Conservation (phyloP, 257 asterid species). For the Paulownia fortunei region DNA sequence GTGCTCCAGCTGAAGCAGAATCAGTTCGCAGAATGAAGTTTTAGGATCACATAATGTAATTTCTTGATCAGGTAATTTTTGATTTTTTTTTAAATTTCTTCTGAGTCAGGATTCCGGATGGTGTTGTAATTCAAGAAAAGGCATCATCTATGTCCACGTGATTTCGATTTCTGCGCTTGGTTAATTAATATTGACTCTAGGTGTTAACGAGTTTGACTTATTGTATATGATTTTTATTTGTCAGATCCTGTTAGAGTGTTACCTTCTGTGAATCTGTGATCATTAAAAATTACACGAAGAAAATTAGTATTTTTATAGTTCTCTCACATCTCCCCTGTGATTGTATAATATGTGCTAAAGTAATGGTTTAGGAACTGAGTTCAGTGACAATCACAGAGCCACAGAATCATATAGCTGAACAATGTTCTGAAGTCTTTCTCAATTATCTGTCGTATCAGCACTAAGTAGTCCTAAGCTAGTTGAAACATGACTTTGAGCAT, state of each 20-base stretch:
- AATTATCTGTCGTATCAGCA: background rate
- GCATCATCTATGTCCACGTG: conserved; percentile 9
- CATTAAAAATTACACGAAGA: background rate
- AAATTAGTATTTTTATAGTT: background rate
- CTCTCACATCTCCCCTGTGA: background rate
- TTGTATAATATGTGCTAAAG: background rate
- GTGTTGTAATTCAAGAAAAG: conserved; percentile 2
- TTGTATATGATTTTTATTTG: background rate
- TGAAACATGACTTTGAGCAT: conserved; percentile 5
- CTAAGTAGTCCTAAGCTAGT: background rate
- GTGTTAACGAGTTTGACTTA: background rate
- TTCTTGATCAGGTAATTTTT: conserved; percentile 24
- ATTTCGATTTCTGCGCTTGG: conserved; percentile 22
- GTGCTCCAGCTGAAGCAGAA: conserved; percentile 17
- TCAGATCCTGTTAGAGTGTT: conserved; percentile 26
- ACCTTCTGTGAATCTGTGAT: background rate
- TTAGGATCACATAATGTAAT: conserved; percentile 21
- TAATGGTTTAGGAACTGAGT: conserved; percentile 4
- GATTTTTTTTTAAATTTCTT: background rate
- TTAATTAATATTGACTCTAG: too few species aligned
- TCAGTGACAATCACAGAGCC: background rate
- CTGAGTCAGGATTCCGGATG: background rate
- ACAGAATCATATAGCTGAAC: background rate
- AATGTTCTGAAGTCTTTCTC: conserved; percentile 2
- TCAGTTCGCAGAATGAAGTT: conserved; percentile 27